These are phyloP conservation scores for Coemansia guatemalensis DNA, from an alignment of 192 early-diverging fungal species.

Conservation along the genomic window DNA sequence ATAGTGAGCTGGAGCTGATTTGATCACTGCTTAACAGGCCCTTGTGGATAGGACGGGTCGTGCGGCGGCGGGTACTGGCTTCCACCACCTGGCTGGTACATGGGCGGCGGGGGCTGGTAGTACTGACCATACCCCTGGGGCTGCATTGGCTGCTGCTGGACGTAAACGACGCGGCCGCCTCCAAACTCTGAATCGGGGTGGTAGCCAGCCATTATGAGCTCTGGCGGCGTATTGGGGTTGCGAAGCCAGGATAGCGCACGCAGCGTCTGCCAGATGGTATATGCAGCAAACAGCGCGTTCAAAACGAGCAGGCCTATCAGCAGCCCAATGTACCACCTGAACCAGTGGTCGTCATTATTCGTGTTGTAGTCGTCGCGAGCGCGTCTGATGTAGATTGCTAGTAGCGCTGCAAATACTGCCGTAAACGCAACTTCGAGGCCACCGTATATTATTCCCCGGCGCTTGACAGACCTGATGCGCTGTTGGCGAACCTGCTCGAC, in stretches of 20 bases:
- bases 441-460: conserved; percentile 29
- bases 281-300: conserved; percentile 34
- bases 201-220: conserved; percentile 42
- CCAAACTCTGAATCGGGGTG: conserved; percentile 16
- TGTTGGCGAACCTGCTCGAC: conserved; percentile 33
- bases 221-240: conserved; percentile 29
- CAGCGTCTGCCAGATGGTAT: conserved; percentile 29
- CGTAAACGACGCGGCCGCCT: conserved; percentile 16
- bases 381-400: conserved; percentile 38
- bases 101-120: conserved; percentile 21
- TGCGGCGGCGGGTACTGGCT: conserved; percentile 10
- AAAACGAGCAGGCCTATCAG: conserved; percentile 49
- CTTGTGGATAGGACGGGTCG: not conserved
- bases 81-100: conserved; percentile 17
- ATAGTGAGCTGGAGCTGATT: not conserved
- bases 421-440: conserved; percentile 40
- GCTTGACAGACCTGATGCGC: conserved; percentile 26
- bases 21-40: conserved; percentile 6
- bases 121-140: conserved; percentile 2
- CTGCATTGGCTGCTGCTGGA: conserved; percentile 14
- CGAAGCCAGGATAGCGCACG: conserved; percentile 31
- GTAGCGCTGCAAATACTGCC: conserved; percentile 34
- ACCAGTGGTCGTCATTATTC: conserved; percentile 30
- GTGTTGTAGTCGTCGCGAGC: conserved; percentile 16
- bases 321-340: conserved; percentile 50